Evolutionary conservation across 1,139 yeast genomes (phyloP), one percentile per base, ranked within the genome.

Genomic region (Magnusiomyces suaveolens): DNA sequence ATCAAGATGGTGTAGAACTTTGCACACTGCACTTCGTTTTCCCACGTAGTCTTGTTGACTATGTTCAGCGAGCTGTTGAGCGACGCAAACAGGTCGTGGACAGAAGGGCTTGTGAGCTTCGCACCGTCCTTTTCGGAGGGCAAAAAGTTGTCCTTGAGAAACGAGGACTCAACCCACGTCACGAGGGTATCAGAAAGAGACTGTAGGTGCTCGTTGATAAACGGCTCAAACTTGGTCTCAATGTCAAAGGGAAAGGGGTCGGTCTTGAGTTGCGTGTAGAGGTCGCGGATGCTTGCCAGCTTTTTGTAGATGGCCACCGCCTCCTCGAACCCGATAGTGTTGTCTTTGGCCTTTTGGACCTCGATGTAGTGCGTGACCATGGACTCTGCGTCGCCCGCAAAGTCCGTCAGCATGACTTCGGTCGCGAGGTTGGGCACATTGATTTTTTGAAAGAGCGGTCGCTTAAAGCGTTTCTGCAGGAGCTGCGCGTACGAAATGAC

Each of bases 1-100:
- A 85, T 71, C 25, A 86, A 64, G 0, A 72, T 66, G 0, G 94
- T 84, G 53, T 80, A 76, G 1, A 84, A 67, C 58, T 74, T 74
- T 0, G 92, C 84, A 39, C 77, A 66, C 60, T 87, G 89, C 55
- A 72, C 75, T 51, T 76, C 79, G 63, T 84, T 75, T 10, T 72
- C 68, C 95, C 96, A 87, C 2, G 76, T 70, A 41, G 84, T 71
- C 6, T 71, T 74, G n/a, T 72, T 74, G 51, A 87, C 70, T 20
- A 84, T 72, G 6, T 71, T 69, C 25, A 85, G 65, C 21, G 81
- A 79, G 56, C 83, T 82, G 58, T 78, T 78, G 50, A 86, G 76
- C 63, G 86, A 74, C 8, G 81, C 74, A 66, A 85, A 83, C 24
- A 84, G 76, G 64, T 87, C 95, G 32, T 78, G 67, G 1, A 85